These are phyloP conservation scores for Aspergillus sp. DNA, from an alignment of 2,329 filamentous ascomycete species.

Conservation along the genomic window DNA sequence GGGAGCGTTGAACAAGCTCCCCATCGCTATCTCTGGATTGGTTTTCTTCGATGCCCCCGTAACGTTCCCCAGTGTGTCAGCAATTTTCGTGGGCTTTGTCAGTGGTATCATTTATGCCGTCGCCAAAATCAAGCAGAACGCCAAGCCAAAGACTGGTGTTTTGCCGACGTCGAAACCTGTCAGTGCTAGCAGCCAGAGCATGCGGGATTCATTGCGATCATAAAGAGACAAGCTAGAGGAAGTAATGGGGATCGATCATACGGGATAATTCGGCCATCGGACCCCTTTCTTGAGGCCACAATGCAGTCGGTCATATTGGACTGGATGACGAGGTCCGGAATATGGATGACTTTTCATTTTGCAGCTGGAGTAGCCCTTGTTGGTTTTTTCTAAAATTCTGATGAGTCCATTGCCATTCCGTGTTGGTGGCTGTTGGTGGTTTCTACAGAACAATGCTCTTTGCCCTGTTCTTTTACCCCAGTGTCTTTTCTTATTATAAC, in stretches of 20 bases:
- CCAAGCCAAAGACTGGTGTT: constrained; percentile 55
- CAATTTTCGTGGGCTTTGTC: constrained; percentile 84
- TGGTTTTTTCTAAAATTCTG: too few relatives aligned
- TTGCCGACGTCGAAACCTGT: constrained; percentile 63
- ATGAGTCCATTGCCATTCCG: too few relatives aligned
- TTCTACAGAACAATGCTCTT: too few relatives aligned
- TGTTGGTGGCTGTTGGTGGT: too few relatives aligned
- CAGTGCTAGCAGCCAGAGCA: constrained; percentile 87
- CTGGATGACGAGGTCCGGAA: neutral
- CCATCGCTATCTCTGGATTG: constrained; percentile 83
- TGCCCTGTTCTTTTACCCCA: too few relatives aligned
- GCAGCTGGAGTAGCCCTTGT: neutral
- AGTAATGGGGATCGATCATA: too few relatives aligned
- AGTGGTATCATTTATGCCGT: constrained; percentile 86
- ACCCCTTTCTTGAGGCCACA: neutral
- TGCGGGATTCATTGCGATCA: constrained; percentile 72
- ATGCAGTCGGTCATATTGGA: too few relatives aligned
- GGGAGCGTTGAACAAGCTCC: constrained; percentile 93
- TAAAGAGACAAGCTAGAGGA: constrained; percentile 21
- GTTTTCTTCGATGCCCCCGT: constrained; percentile 93
- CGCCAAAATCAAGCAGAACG: constrained; percentile 73
- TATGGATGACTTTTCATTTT: neutral
- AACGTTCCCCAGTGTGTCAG: constrained; percentile 82
- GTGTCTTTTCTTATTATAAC: neutral
- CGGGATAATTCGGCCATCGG: too few relatives aligned